Base-by-base conservation (phyloP, 306 rosid genomes). In the Acacia acuminata region DNA sequence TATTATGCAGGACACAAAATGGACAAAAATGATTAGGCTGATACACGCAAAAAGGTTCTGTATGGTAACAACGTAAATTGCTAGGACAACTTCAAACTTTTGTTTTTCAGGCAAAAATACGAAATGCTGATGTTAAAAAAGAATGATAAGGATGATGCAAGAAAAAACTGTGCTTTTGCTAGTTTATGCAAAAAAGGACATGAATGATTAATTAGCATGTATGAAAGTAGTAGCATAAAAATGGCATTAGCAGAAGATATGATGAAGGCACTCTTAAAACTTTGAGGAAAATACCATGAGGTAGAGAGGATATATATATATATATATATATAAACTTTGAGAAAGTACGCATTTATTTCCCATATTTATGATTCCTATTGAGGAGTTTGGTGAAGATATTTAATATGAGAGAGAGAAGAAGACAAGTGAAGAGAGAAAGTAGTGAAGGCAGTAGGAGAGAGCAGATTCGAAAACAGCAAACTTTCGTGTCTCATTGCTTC, bases 351-450 rank as follows among this genome's bases (percentile, higher is more conserved):
- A 85, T 88, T 88, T 77, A 87, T 70, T 87, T 82, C 70, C 22
- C 44, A 71, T 77, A 82, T 88, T 84, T 79, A 85, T 89, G 87
- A 81, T 77, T 85, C 75, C 63, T 69, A 80, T 78, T 63, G 83
- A 80, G 86, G 51, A 84, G 93, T 89, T 85, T 91, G 90, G 81
- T 80, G 77, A 80, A 65, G 83, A 65, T 86, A 83, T 86, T 85
- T 82, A 88, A 75, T 83, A 67, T 74, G 91, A 82, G 87, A 82
- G 91, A 87, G 89, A 38, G 42, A 38, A 36, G 40, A 84, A 72
- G 79, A 42, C 65, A 11, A 47, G 63, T 67, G 81, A 11, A 66
- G 63, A 40, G 73, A 55, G 73, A 63, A 43, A 43, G 79, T 38
- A 77, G 63, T 16, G n/a, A 16, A 50, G 56, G n/a, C 2, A 50